These are phyloP conservation scores for Synchytrium microbalum DNA, from an alignment of 371 early-diverging fungal genomes.

Conservation along the genomic window DNA sequence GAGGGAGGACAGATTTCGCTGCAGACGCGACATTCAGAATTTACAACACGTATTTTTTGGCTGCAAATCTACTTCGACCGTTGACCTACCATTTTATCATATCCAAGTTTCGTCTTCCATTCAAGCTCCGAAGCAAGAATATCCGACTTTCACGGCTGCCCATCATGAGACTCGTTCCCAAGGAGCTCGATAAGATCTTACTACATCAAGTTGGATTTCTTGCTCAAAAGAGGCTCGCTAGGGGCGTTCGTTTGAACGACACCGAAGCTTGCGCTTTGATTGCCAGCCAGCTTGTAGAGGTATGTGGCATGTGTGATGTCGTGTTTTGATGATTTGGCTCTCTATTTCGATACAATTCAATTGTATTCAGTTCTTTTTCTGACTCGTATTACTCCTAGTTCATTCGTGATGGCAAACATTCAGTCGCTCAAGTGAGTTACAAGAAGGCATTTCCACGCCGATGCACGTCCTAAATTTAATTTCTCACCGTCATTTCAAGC, in stretches of 20 bases:
- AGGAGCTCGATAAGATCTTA: conserved; percentile 83
- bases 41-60: too few relatives aligned
- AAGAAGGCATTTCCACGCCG: not conserved
- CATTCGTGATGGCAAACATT: conserved; percentile 76
- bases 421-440: conserved; percentile 84
- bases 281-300: conserved; percentile 71
- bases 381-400: conserved; percentile 17
- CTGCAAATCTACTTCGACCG: too few relatives aligned
- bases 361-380: not conserved
- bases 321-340: not conserved
- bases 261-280: conserved; percentile 80
- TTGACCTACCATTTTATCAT: too few relatives aligned
- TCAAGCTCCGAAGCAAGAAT: too few relatives aligned
- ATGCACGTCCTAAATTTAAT: not conserved
- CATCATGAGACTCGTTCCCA: conserved; percentile 58
- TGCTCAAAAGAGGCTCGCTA: conserved; percentile 81
- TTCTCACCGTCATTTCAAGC: conserved; percentile 11
- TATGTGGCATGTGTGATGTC: not conserved
- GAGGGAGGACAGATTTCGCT: too few relatives aligned
- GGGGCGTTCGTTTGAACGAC: conserved; percentile 77
- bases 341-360: conserved; percentile 10
- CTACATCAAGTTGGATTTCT: conserved; percentile 74
- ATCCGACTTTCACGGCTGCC: too few relatives aligned
- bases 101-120: too few relatives aligned
- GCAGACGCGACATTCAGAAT: too few relatives aligned